Evolutionary conservation across 306 rosid genomes (phyloP).

Genomic region (Lagenaria siceraria): DNA sequence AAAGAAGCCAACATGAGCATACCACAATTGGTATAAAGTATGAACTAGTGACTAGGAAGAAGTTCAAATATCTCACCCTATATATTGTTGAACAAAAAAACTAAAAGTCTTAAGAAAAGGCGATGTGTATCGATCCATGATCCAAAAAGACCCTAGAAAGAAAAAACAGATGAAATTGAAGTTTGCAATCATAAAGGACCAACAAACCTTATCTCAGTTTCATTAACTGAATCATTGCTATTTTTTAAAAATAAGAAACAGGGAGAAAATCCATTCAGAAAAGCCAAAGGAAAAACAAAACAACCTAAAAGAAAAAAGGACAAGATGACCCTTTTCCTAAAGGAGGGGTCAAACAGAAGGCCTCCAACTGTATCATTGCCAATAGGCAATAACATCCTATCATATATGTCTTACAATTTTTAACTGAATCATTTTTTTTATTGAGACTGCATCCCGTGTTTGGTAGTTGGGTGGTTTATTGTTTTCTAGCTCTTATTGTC

Average conservation of each 20-base stretch:
- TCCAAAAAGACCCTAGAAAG: neutral
- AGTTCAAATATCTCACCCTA: too few species aligned
- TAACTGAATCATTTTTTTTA: neutral
- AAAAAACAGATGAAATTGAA: neutral
- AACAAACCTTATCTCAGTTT: neutral
- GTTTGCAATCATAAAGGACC: neutral
- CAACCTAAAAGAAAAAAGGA: neutral
- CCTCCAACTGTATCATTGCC: neutral
- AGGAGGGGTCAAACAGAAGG: neutral
- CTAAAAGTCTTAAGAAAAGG: neutral
- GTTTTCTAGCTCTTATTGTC: neutral
- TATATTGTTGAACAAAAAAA: neutral
- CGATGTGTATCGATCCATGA: neutral
- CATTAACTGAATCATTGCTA: neutral
- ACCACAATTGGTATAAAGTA: too few species aligned
- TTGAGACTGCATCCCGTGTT: neutral
- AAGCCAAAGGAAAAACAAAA: neutral
- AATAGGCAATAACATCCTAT: neutral
- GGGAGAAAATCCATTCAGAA: neutral
- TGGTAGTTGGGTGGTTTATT: neutral
- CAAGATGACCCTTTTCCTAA: neutral
- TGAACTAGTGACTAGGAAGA: too few species aligned
- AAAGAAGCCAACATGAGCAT: neutral
- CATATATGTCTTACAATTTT: neutral
- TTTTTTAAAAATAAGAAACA: neutral